These are phyloP conservation scores for Pseudopithomyces chartarum DNA, from an alignment of 2,329 filamentous ascomycete species.

Conservation along the genomic window DNA sequence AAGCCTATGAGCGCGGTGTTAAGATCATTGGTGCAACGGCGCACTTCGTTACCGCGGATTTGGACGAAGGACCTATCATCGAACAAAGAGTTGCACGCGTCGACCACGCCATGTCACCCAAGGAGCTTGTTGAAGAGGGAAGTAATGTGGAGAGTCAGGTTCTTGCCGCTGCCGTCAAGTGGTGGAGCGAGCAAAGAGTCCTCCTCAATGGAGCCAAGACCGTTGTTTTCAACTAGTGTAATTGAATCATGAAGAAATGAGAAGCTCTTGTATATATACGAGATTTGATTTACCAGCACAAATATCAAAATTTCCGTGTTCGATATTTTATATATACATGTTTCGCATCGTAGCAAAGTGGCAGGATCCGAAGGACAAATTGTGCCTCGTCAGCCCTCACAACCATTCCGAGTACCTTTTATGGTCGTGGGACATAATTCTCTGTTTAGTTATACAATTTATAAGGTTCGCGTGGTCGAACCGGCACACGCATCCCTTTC, in stretches of 20 bases:
- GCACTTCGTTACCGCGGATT: conserved; percentile 82
- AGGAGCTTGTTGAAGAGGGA: conserved; percentile 77
- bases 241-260: neutral
- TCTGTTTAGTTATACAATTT: too few species aligned
- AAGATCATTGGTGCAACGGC: conserved; percentile 89
- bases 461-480: too few species aligned
- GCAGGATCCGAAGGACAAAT: neutral
- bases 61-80: conserved; percentile 87
- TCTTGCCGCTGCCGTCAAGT: conserved; percentile 79
- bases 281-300: neutral
- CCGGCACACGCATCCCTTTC: too few species aligned
- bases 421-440: too few species aligned
- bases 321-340: neutral
- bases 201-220: conserved; percentile 82
- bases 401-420: too few species aligned
- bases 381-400: too few species aligned
- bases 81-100: conserved; percentile 81
- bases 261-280: neutral
- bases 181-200: conserved; percentile 78
- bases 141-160: conserved; percentile 86
- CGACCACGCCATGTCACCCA: conserved; percentile 76
- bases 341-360: neutral
- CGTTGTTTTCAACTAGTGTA: conserved; percentile 68
- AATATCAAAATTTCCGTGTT: too few species aligned
- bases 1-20: conserved; percentile 83